Base-by-base conservation (phyloP, 2,329 filamentous ascomycete genomes). In the Elsinoe fawcettii region DNA sequence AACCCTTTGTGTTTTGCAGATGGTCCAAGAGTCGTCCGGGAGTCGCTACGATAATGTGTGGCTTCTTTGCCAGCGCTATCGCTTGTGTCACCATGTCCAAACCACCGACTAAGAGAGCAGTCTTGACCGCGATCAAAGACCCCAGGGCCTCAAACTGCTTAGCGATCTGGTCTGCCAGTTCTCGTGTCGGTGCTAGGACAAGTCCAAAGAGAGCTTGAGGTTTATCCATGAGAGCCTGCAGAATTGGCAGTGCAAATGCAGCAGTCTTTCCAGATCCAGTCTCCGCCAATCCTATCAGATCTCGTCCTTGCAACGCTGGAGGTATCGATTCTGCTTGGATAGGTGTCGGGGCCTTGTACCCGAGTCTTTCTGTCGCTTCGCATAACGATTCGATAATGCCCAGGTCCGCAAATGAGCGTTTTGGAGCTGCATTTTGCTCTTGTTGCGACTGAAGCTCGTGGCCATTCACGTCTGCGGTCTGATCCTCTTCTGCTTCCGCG, bases 211-310 rank as follows among this genome's bases (percentile, higher is more conserved):
- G 77, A 2, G 89, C 79, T 64, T 90, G 87, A 0, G 91, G 91
- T 65, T 90, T 89, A 57, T 93, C 87, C 74, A 97, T 87, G 1
- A 99, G 81, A 2, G 87, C 84, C 73, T 96, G 91, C 2, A 99
- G 80, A 37, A 99, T 95, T 0, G 93, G 93, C 2, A 99, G 77
- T 0, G 90, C 90, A 70, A 97, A 99, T 0, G 93, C 91, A 5
- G 90, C 92, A 0, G 93, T 97, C 76, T 97, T 99, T 73, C 93
- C 93, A 67, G 85, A 90, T 64, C 93, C 93, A 0, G 93, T 99
- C 73, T 99, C 92, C 30, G 93, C 93, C 54, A 97, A 79, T 41
- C 91, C 93, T 64, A 99, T 96, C 32, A 97, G 78, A 71, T 97
- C 93, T 66, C 90, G 83, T 55, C 87, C 85, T 66, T 87, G 74